Conservation (phyloP, 345 rosid genomes). For the Eucalyptus polyanthemos region DNA sequence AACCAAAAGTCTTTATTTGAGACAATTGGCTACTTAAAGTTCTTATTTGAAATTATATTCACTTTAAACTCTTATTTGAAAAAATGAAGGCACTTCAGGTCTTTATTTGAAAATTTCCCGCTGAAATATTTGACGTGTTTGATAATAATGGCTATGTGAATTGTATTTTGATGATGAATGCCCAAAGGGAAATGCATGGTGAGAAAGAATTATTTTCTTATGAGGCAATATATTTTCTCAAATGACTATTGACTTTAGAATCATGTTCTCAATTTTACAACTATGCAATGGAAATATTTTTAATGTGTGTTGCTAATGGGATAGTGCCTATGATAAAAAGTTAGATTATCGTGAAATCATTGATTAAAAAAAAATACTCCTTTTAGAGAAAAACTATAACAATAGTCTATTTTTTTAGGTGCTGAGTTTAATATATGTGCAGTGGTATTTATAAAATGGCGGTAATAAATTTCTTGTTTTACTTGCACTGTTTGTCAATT, state of each 20-base stretch:
- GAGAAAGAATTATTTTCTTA: not conserved
- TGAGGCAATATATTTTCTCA: not conserved
- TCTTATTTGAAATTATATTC: too few relatives aligned
- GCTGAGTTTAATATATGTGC: not conserved
- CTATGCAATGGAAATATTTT: not conserved
- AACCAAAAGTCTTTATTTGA: too few relatives aligned
- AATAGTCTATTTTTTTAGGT: too few relatives aligned
- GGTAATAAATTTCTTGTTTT: not conserved
- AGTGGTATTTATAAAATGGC: not conserved
- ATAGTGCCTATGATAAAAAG: not conserved
- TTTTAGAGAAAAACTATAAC: accelerated
- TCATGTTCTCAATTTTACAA: not conserved
- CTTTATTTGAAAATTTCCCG: too few relatives aligned
- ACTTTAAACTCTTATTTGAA: accelerated
- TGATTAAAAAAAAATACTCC: too few relatives aligned
- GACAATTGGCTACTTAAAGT: too few relatives aligned
- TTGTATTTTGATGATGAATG: not conserved
- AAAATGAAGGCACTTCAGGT: too few relatives aligned
- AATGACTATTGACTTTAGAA: not conserved
- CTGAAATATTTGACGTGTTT: not conserved
- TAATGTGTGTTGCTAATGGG: not conserved
- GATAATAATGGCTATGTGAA: not conserved
- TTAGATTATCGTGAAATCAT: not conserved
- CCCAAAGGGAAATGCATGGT: not conserved
- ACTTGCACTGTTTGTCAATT: not conserved